Evolutionary conservation across 78 protist species (phyloP), one percentile per base, ranked within the genome.

Genomic region (Mastigamoeba balamuthi): DNA sequence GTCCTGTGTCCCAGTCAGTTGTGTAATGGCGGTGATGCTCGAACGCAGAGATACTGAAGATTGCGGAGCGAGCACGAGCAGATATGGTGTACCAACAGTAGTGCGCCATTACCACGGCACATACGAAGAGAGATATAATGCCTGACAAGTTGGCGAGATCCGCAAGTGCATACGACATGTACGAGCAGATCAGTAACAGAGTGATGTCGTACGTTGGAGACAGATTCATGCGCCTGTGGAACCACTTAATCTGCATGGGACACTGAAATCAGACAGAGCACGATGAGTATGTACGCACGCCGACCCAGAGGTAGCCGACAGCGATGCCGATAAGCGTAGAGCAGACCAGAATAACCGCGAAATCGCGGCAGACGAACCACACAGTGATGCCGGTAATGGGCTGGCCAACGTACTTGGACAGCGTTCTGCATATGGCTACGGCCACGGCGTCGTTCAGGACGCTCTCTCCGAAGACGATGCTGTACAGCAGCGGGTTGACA

Each of bases 401-500:
- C 6, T 7, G 7, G 7, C 7, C 30, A 33, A 30, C 30, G 6
- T 38, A 10, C 48, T n/a, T 1, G 68, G 2, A 2, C 4, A 64
- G 58, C 33, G 58, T 48, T 17, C 17, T 48, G 73, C 66, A 84
- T 33, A 84, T 75, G 44, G 72, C 76, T 3, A 84, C 70, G n/a
- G 83, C 65, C 73, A 84, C 84, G 41, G 88, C 88, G 25, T 84
- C 88, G 78, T 84, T 84, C 35, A 84, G 48, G 38, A 78, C 81
- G 27, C 78, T 73, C 58, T 84, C 88, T n/a, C 88, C 88, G 38
- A 84, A 84, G 23, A 84, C 83, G 6, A 84, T 2, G 6, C 67
- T 17, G 72, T 77, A 40, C 37, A 84, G 85, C 68, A 64, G 76
- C 36, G 79, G 84, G 36, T 84, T 38, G n/a, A 30, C 78, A 1